Evolutionary conservation across 2,329 filamentous ascomycete species (phyloP), one percentile per base, ranked within the genome.

Genomic region (Cladophialophora immunda): DNA sequence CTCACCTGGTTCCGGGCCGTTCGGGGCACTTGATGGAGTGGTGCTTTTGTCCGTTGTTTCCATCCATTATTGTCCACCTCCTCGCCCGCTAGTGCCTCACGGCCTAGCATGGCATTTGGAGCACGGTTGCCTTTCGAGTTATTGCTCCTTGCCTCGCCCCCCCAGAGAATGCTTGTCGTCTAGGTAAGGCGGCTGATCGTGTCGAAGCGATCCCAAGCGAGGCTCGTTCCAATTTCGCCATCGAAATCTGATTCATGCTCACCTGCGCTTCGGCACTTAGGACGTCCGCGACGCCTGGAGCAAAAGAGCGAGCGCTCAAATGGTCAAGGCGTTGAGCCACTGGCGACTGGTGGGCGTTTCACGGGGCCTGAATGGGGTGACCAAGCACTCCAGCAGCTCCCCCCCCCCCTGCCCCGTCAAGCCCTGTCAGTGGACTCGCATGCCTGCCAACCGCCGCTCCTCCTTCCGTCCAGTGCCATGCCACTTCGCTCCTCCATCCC

Each of bases 131-230:
- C 19, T 50, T 50, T 50, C 17, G 45, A 22, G 22, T 50, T 50
- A 25, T 50, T 50, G 45, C 45, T 25, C 38, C 38, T 45, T 7
- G 38, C n/a, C n/a, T 45, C 58, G 15, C 47, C 61, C 50, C 32
- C 57, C 54, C 58, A 56, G 58, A 64, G 45, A 62, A 61, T 64
- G 65, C 68, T 70, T 68, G 66, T 68, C 66, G 66, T 68, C 58
- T 70, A 70, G 64, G 65, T 70, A 70, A 66, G 65, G 68, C 68
- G 63, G 68, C 66, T 66, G 68, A 69, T 65, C 69, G 69, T 68
- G 67, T 67, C 66, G 64, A 71, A 70, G 70, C 70, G 70, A 71
- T 50, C 66, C 66, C 66, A 70, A 71, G 70, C 70, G 68, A 70
- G 70, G 63, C 61, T 71, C 61, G 70, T 68, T 62, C 67, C 69